Evolutionary conservation across 2,329 filamentous ascomycete species (phyloP), one percentile per base, ranked within the genome.

Genomic region (Corinectria fuckeliana): DNA sequence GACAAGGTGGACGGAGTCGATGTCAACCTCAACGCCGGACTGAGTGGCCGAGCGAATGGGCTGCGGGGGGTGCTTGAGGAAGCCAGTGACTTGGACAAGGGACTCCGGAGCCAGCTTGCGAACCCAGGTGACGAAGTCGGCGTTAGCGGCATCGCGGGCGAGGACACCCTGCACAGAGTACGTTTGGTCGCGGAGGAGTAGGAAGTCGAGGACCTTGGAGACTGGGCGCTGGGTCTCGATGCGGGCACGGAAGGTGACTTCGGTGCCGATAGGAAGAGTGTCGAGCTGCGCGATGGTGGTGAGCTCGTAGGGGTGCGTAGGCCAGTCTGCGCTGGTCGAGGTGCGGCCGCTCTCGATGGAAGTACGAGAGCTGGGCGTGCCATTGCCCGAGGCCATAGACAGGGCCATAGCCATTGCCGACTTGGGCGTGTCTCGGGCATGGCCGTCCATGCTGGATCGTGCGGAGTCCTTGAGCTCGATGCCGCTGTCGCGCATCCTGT

Each of bases 91-190:
- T 57, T 91, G 85, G 5, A 97, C 87, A 50, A 97, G 85, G 7
- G 88, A 90, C 72, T 96, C 93, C 5, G 88, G 81, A 54, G 89
- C 88, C 44, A 97, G 81, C 72, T 92, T 91, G 76, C 96, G 91
- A 3, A 91, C 91, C 91, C 92, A 96, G 71, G 91, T 89, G 25
- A 97, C 82, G 83, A 97, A 94, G 69, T 90, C 86, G 85, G 64
- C 87, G 80, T 70, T 79, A 64, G 38, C 60, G 47, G 58, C 59
- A 62, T 73, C 75, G 66, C 74, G 74, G 55, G 74, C 62, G 14
- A 97, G 80, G 3, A 97, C 91, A 62, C 92, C 93, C 75, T 97
- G 93, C 50, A 97, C 86, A 21, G 92, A 95, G 65, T 85, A 83
- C 11, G 91, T 88, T 77, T 93, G 90, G 76, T 97, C 92, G 55